phyloP scores from a whole-genome alignment of 371 early-diverging fungal species.

The Mucor piriformis region DNA sequence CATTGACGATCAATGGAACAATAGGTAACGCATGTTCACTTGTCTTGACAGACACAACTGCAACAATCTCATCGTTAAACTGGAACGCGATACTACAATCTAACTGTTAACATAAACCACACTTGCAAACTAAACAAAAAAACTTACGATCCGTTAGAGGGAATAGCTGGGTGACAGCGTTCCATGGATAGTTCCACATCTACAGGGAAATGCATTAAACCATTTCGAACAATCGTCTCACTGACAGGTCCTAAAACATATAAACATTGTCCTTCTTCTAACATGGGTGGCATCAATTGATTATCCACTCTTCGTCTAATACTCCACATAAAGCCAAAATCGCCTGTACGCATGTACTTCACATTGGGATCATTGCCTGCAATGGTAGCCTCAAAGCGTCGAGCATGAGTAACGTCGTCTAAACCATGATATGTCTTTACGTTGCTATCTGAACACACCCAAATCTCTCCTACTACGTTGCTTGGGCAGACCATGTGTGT shows the following conservation, averaged over 20 bases:
- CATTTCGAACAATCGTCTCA: slow-evolving; percentile 75
- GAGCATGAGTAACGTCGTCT: slow-evolving; percentile 27
- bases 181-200: slow-evolving; percentile 81
- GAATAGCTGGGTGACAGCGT: slow-evolving; percentile 55
- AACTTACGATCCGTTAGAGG: slow-evolving; percentile 52
- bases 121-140: too few relatives aligned
- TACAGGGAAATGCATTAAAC: slow-evolving; percentile 69
- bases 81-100: slow-evolving; percentile 57
- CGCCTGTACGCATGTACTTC: slow-evolving; percentile 82
- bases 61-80: slow-evolving; percentile 53
- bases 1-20: slow-evolving; percentile 66
- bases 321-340: slow-evolving; percentile 83
- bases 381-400: slow-evolving; percentile 53
- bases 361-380: slow-evolving; percentile 66
- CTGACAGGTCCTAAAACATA: slow-evolving; percentile 77
- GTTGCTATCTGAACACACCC: slow-evolving; percentile 79
- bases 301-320: slow-evolving; percentile 44
- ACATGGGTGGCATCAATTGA: slow-evolving; percentile 34
- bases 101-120: too few relatives aligned
- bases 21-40: slow-evolving; percentile 53
- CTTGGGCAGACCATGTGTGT: slow-evolving; percentile 67
- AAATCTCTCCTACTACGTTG: slow-evolving; percentile 84
- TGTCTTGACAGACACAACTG: slow-evolving; percentile 53
- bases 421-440: slow-evolving; percentile 47
- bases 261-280: slow-evolving; percentile 69